Base-by-base conservation (phyloP, 1,139 yeast species). In the Zygosaccharomyces sapae region DNA sequence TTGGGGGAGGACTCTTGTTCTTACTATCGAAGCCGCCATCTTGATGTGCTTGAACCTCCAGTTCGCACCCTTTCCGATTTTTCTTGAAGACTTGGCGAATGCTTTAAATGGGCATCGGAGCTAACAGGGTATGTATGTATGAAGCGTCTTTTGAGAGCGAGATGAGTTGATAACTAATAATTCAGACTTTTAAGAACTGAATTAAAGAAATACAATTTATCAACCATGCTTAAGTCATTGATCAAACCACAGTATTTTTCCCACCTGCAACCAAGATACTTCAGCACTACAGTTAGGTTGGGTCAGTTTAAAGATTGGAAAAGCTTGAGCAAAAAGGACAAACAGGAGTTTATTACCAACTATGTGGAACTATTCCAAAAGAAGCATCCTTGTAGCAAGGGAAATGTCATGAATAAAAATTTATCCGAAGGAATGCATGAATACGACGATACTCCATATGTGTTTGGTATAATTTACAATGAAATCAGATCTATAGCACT, bases 401-500 rank as follows among this genome's bases (percentile, higher is more conserved):
- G 62, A 30, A 58, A 58, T 38, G 59, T 57, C 9, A 58, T 57
- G 61, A 64, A 65, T 48, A 56, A 57, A 24, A 63, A 65, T 20
- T 40, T 66, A 24, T 62, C 67, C 0, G 53, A 56, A 9, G 70
- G 67, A 1, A 66, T 66, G 70, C 69, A 66, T 6, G 69, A 63
- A 35, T 53, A 57, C 38, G 63, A 55, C 43, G 70, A 66, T 44
- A 59, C 67, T 20, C 70, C 70, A 16, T 58, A 67, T 29, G 62
- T 66, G 10, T 66, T 65, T 46, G 70, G 70, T 1, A 50, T 66
- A 12, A 42, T 66, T 5, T 66, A 66, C 52, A 65, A 62, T 38
- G 70, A 66, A 40, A 52, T 66, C 12, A 46, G 56, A 45, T 51
- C 58, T 34, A 55, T 57, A n/a, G 48, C 58, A 5, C 41, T 35